Base-by-base conservation (phyloP, 257 asterid genomes). In the Craterostigma plantagineum region DNA sequence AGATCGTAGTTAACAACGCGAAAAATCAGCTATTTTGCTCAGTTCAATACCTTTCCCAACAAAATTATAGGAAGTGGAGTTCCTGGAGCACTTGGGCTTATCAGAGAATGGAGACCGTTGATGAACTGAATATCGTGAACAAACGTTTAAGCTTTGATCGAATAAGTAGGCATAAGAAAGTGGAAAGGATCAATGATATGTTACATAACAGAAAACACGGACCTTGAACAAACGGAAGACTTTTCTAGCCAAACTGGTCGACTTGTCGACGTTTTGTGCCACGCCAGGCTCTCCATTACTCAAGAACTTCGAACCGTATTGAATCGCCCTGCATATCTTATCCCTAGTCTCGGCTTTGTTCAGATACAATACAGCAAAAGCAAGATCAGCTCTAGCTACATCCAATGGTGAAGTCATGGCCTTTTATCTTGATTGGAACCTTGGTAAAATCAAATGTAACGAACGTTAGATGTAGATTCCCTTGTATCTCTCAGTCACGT, bases 151-250 rank as follows among this genome's bases (percentile, higher is more conserved):
- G 33, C 4, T 39, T 53, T 63, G 38, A 63, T 49, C 46, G 27
- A 37, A 37, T 4, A 49, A 27, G 50, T n/a, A 63, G 2, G 23
- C 16, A 42, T 35, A 35, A 9, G 9, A 3, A 35, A 1, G 9
- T 7, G 13, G 40, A 35, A 35, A n/a, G 13, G 13, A 35, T 9
- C 11, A 35, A 35, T 9, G 40, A 35, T n/a, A n/a, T n/a, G 13
- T 35, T 9, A 35, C 9, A 35, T 1, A 35, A 35, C 11, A 10
- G 3, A 35, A 10, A 35, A 35, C 40, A 16, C 54, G 18, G 38
- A 86, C 97, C 97, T 86, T 86, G 56, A 78, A 81, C 63, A 86
- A 67, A 61, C 97, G 94, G 52, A 86, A 86, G 45, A 86, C 94
- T 71, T 86, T 81, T 42, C 97, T 79, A 48, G 97, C 97, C 66